Conservation (phyloP, 192 early-diverging fungal species). For the Spizellomyces punctatus region DNA sequence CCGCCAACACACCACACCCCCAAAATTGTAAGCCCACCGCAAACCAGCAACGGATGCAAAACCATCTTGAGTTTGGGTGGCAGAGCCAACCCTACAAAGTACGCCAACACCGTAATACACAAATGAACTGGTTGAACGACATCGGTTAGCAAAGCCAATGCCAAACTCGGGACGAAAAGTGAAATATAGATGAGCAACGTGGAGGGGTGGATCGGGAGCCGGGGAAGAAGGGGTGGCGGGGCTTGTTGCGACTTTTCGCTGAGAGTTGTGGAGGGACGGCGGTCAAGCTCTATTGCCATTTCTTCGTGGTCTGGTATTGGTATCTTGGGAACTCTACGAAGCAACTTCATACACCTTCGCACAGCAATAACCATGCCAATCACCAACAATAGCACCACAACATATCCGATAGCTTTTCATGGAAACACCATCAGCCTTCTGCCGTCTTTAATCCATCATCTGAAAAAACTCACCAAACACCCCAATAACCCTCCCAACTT, state of each 20-base stretch:
- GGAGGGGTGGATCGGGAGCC: constrained; percentile 21
- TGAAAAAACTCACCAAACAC: constrained; percentile 8
- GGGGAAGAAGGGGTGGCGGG: not conserved
- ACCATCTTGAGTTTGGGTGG: constrained; percentile 8
- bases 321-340: too few relatives aligned
- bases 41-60: constrained; percentile 20
- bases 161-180: constrained; percentile 1
- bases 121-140: constrained; percentile 18
- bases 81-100: constrained; percentile 4
- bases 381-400: too few relatives aligned
- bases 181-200: constrained; percentile 3
- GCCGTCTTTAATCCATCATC: not conserved
- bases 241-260: too few relatives aligned
- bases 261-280: too few relatives aligned
- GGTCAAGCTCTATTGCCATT: too few relatives aligned
- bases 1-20: constrained; percentile 12
- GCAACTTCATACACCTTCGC: too few relatives aligned
- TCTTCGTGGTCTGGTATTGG: too few relatives aligned
- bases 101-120: constrained; percentile 14
- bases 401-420: too few relatives aligned
- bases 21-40: constrained; percentile 9
- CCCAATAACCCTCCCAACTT: constrained; percentile 18
- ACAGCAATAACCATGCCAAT: too few relatives aligned
- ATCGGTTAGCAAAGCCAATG: constrained; percentile 3
- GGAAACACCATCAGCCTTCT: too few relatives aligned